Conservation (phyloP, 805 yeast genomes). For the Candida pseudoglaebosa region DNA sequence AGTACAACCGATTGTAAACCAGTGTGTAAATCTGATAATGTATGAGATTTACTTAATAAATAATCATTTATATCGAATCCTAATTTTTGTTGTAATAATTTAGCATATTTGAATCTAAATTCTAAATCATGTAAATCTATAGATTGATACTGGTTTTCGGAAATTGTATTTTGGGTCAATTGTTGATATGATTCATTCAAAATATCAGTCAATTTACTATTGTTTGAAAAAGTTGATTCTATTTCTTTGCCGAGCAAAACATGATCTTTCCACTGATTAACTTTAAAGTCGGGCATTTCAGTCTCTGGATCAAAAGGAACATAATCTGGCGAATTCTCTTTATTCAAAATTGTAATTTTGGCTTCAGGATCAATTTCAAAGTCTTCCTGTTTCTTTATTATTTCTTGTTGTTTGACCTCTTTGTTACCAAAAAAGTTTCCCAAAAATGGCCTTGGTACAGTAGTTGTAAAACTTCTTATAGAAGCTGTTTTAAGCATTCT, state of each 20-base stretch:
- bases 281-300: slow-evolving; percentile 34
- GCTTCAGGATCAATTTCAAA: slow-evolving; percentile 27
- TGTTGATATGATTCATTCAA: slow-evolving; percentile 23
- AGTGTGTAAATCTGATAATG: slow-evolving; percentile 33
- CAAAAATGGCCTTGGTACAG: slow-evolving; percentile 19
- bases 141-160: slow-evolving; percentile 10
- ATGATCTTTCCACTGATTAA: slow-evolving; percentile 33
- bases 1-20: slow-evolving; percentile 40
- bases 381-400: slow-evolving; percentile 36
- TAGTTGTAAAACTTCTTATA: slow-evolving; percentile 10
- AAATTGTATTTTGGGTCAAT: slow-evolving; percentile 12
- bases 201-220: slow-evolving; percentile 20
- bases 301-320: slow-evolving; percentile 21
- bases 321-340: slow-evolving; percentile 31
- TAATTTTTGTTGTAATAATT: slow-evolving; percentile 44
- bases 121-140: slow-evolving; percentile 37
- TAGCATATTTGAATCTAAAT: slow-evolving; percentile 47
- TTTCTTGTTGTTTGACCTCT: slow-evolving; percentile 28
- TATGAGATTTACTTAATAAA: slow-evolving; percentile 38
- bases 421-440: slow-evolving; percentile 33
- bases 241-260: slow-evolving; percentile 20
- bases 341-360: slow-evolving; percentile 33
- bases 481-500: slow-evolving; percentile 2
- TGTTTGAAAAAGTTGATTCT: slow-evolving; percentile 21
- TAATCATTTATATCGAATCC: slow-evolving; percentile 54